Evolutionary conservation across 1,139 yeast species (phyloP).

Genomic region (Magnusiomyces sp.): DNA sequence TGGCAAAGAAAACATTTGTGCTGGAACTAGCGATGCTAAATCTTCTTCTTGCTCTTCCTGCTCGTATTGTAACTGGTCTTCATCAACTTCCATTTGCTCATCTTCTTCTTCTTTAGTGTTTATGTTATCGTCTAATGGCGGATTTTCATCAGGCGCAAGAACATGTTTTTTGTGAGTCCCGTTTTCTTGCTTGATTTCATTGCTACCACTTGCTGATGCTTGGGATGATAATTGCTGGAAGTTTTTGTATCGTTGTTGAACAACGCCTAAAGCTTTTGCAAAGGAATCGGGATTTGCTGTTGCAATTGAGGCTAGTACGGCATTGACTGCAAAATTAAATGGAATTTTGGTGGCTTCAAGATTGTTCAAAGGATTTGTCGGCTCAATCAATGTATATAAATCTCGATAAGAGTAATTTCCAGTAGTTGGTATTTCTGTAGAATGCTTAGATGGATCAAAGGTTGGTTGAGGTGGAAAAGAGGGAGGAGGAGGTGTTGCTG

Average conservation of each 20-base stretch:
- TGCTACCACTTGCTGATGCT: neutral
- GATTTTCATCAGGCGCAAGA: neutral
- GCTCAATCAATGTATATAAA: constrained; percentile 54
- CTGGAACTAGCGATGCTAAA: constrained; percentile 16
- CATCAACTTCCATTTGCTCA: constrained; percentile 12
- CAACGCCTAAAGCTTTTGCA: constrained; percentile 59
- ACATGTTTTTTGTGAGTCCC: neutral
- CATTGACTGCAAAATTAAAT: constrained; percentile 51
- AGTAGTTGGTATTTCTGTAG: constrained; percentile 26
- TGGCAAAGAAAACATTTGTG: constrained; percentile 47
- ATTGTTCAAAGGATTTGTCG: constrained; percentile 48
- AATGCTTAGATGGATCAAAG: constrained; percentile 13
- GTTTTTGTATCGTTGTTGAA: constrained; percentile 51
- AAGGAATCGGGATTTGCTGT: constrained; percentile 47
- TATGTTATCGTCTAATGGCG: neutral
- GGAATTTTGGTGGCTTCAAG: constrained; percentile 69
- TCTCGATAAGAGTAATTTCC: constrained; percentile 28
- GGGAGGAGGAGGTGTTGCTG: constrained; percentile 4
- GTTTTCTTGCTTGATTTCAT: neutral
- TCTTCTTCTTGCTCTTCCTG: constrained; percentile 19
- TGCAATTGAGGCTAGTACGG: constrained; percentile 56
- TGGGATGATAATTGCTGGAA: constrained; percentile 27
- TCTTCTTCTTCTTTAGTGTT: constrained; percentile 17
- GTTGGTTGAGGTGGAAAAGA: constrained; percentile 17
- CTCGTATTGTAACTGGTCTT: constrained; percentile 13